phyloP scores from a whole-genome alignment of 1,284 basidiomycete species.

The Austroboletus rostrupii region DNA sequence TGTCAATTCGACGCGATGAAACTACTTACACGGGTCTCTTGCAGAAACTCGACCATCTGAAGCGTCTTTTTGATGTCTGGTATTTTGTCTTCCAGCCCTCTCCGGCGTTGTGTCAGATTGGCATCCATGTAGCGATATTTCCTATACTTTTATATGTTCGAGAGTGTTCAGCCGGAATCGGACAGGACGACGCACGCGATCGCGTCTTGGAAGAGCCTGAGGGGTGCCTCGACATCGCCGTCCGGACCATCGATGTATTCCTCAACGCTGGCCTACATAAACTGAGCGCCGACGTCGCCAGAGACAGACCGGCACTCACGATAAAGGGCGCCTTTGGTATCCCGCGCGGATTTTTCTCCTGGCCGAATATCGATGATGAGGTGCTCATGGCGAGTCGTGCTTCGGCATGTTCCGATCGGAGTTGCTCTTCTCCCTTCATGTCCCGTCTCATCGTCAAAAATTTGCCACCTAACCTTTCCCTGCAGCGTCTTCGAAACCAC shows the following conservation, averaged over 20 bases:
- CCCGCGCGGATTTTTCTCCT: constrained; percentile 81
- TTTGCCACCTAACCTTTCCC: constrained; percentile 73
- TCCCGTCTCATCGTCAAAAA: constrained; percentile 55
- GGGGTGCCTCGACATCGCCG: constrained; percentile 72
- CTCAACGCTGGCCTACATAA: constrained; percentile 74
- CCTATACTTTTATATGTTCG: constrained; percentile 33
- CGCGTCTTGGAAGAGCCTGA: constrained; percentile 89
- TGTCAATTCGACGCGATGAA: neutral
- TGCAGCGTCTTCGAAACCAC: constrained; percentile 65
- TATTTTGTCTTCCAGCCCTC: constrained; percentile 88
- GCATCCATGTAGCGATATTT: constrained; percentile 97
- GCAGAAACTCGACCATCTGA: constrained; percentile 83
- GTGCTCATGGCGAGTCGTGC: constrained; percentile 30
- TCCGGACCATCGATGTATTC: constrained; percentile 82
- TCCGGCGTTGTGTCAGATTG: constrained; percentile 76
- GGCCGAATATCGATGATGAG: constrained; percentile 39
- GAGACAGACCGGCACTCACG: constrained; percentile 46
- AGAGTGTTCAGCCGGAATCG: constrained; percentile 16
- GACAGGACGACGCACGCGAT: constrained; percentile 64
- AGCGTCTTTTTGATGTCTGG: constrained; percentile 95
- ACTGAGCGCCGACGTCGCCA: constrained; percentile 4
- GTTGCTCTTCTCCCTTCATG: constrained; percentile 4
- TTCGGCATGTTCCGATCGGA: constrained; percentile 28
- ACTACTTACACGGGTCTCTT: constrained; percentile 60
- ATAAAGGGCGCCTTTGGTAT: constrained; percentile 96